Percentiles rank a stretch among this genome's conserved stretches.
Conservation (phyloP, 2,329 filamentous ascomycete species). For the Pseudogymnoascus sp. region DNA sequence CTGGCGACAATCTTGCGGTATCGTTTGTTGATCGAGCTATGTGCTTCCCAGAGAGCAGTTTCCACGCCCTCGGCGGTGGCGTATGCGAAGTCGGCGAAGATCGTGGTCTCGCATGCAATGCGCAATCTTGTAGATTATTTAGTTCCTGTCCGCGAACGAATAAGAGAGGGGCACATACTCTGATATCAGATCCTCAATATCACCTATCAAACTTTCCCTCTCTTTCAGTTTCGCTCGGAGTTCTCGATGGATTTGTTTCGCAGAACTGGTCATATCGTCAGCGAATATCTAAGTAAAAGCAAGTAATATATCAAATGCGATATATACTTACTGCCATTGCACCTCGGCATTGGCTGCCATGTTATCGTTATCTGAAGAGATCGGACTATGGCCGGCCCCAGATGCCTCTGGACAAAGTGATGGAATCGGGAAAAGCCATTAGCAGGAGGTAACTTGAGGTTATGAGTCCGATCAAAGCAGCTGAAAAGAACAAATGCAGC, state of each 20-base stretch:
- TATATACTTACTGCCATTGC: conserved; percentile 42
- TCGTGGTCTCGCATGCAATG: conserved; percentile 60
- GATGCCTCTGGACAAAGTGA: conserved; percentile 9
- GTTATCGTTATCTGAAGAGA: conserved; percentile 8
- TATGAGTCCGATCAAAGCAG: background rate
- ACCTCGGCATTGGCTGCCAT: conserved; percentile 34
- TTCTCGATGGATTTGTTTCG: conserved; percentile 40
- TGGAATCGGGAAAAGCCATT: conserved; percentile 7
- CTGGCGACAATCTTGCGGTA: conserved; percentile 64
- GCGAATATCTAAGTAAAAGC: background rate
- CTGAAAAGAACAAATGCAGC: background rate
- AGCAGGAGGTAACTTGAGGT: background rate
- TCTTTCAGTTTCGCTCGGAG: conserved; percentile 41
- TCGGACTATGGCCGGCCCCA: conserved; percentile 8
- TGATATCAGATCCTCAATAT: conserved; percentile 34
- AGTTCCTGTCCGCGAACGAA: background rate
- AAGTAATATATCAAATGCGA: background rate
- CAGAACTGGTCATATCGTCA: conserved; percentile 25
- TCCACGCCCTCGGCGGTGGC: conserved; percentile 60
- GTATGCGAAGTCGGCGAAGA: conserved; percentile 65
- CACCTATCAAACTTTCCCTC: conserved; percentile 40
- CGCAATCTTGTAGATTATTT: conserved; percentile 22
- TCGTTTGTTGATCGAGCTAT: conserved; percentile 68
- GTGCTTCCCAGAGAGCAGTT: conserved; percentile 67
- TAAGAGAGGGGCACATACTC: conserved; percentile 20